Base-by-base conservation (phyloP, 2,329 filamentous ascomycete genomes). In the Curvularia spicifera region DNA sequence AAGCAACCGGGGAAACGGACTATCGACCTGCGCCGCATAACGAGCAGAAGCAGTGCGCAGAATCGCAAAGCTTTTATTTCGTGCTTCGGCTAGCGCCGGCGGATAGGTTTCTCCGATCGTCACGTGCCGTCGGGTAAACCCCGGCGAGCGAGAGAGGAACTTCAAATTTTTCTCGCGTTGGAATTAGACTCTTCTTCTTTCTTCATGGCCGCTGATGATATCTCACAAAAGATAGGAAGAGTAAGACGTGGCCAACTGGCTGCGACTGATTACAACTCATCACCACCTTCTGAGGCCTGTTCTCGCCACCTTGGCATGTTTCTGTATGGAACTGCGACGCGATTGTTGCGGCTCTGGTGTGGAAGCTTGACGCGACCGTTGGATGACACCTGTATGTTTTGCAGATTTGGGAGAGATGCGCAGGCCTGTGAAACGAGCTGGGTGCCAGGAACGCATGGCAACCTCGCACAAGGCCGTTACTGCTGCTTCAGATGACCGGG, bases 1-100 rank as follows among this genome's bases (percentile, higher is more conserved):
- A 88, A 90, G 89, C 89, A 93, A 93, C 89, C 91, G 87, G 89
- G 89, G 86, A 85, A 85, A 85, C 81, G 79, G 66, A 80, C 85
- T 88, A 83, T 86, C 88, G 87, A 72, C 69, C 71, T 70, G 87
- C 87, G 89, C 90, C 89, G 89, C 90, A 93, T 89, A 83, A 91
- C 84, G 87, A 85, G 84, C 80, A 81, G 83, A 85, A 86, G 80
- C 74, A 44, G 56, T 63, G 31, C 57, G 15, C 50, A 62, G 57
- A 45, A 24, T 6, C 18, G 60, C 29, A 49, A 59, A 63, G 59
- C 56, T 68, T 73, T 74, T 72, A 60, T 71, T 8, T 37, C 53
- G 35, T 22, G 35, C 3, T 18, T 22, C 2, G 28, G 24, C 51
- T 60, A 58, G 46, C 59, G 52, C 26, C 48, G 47, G 51, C 10